Evolutionary conservation across 306 rosid species (phyloP).

Genomic region (apple (Malus domestica)): ASM211411v1 NC_041796.1:2280001-2280500

Average conservation of each 20-base stretch:
- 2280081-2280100: no score
- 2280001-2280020: no score
- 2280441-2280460: neutral
- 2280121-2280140: no score
- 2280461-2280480: neutral
- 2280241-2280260: fast-evolving
- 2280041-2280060: no score
- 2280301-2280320: no score
- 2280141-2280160: no score
- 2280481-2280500: neutral
- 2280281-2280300: neutral
- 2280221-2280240: fast-evolving
- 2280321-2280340: neutral
- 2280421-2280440: neutral
- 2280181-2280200: no score
- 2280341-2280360: neutral
- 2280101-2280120: no score
- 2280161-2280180: no score
- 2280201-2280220: fast-evolving
- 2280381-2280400: neutral
- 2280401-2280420: neutral
- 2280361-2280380: neutral
- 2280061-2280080: no score
- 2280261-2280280: neutral
- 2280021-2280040: no score